A percentile compares a stretch with the other conserved stretches of the same genome.
phyloP scores from a whole-genome alignment of 2,329 filamentous ascomycete species.

The Alternaria conjuncta region DNA sequence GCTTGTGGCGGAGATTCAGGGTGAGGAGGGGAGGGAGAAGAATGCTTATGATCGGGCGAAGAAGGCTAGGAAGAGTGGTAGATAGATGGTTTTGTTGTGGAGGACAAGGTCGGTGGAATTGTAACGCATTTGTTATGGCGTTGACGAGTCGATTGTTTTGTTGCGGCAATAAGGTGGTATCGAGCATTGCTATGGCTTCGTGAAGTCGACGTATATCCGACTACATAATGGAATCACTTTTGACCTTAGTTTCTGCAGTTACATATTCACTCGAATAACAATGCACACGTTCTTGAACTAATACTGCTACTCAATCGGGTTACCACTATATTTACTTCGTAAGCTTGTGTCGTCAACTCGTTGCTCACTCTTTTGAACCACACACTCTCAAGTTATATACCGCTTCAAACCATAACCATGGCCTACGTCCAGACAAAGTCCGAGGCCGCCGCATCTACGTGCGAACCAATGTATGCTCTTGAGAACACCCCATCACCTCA shows the following conservation, averaged over 20 bases:
- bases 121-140: neutral
- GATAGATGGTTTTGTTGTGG: neutral
- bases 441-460: neutral
- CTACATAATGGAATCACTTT: too few relatives aligned
- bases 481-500: neutral
- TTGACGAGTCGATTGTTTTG: neutral
- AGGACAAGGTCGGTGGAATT: neutral
- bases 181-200: neutral
- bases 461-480: neutral
- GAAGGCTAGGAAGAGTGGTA: conserved; percentile 66
- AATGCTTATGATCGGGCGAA: conserved; percentile 92
- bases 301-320: neutral
- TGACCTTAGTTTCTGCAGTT: neutral
- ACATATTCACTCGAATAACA: neutral
- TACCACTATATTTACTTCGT: neutral
- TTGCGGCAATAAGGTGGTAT: neutral
- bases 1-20: conserved; percentile 93
- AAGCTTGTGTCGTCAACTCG: neutral
- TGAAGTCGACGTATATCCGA: too few relatives aligned
- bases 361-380: neutral
- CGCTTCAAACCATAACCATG: neutral
- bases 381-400: neutral
- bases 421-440: neutral
- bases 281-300: neutral
- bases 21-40: conserved; percentile 83